Base-by-base conservation (phyloP, 495 filamentous ascomycete species). In the Tuber microsphaerosporum region DNA sequence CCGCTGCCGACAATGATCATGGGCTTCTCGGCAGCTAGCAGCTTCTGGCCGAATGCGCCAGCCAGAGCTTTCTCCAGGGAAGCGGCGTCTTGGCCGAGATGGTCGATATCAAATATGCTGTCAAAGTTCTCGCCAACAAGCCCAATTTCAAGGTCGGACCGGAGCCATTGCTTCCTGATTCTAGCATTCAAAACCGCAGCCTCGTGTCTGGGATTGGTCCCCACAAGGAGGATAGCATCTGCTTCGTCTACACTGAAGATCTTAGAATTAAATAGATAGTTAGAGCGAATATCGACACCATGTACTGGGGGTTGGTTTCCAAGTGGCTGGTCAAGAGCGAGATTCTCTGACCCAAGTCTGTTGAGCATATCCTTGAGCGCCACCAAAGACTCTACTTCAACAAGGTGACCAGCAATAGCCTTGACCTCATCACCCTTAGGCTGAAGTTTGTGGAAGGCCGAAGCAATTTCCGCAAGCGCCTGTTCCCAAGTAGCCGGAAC, bases 321-420 rank as follows among this genome's bases (percentile, higher is more conserved):
- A 17, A 88, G 88, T 41, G 94, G 92, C 83, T 93, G 94, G 81
- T 99, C 95, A 46, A 98, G 90, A 56, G 93, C 91, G 70, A 99
- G 88, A 84, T 97, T 99, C 79, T 99, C 95, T 17, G 96, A 97
- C 71, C 92, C 93, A 73, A 99, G 91, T 85, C 91, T 94, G 87
- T 98, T 98, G 78, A 92, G 91, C 73, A 99, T 85, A 83, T 98
- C 95, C 87, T 99, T 99, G 88, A 97, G 92, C 44, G 94, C 95
- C 74, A 98, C 94, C 70, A 99, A 86, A 1, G 93, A 91, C 86
- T 99, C 95, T 20, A 91, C 90, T 82, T 99, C 95, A 61, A 91
- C 90, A 41, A 99, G 89, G 77, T 94, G 92, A 71, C 95, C 95
- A 75, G 94, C 93, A 82, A 99, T 89, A 44, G 88, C 94, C 87